These are phyloP conservation scores for Fusarium illudens DNA, from an alignment of 2,329 filamentous ascomycete genomes.

Conservation along the genomic window DNA sequence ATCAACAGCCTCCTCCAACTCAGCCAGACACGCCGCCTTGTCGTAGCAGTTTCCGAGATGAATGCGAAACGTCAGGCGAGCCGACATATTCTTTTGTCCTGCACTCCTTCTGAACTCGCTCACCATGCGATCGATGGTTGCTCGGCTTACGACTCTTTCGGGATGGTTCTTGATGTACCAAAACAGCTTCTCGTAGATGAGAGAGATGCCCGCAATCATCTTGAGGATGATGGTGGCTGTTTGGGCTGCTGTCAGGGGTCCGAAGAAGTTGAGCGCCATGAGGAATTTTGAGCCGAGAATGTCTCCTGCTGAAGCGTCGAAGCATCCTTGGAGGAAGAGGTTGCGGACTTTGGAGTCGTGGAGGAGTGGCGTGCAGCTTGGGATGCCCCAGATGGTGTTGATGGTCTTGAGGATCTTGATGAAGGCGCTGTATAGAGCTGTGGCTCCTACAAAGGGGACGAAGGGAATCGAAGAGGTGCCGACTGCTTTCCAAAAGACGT, in stretches of 20 bases:
- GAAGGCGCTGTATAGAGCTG: not conserved
- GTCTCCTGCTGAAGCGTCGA: not conserved
- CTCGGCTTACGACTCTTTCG: not conserved
- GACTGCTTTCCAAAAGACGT: not conserved
- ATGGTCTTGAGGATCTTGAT: not conserved
- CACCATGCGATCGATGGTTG: not conserved
- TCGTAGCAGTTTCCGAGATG: not conserved
- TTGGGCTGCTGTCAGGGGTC: not conserved
- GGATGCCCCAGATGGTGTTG: not conserved
- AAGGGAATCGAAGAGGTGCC: not conserved
- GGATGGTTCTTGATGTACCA: not conserved
- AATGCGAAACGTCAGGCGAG: not conserved
- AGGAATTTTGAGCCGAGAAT: not conserved
- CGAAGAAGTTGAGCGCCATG: not conserved
- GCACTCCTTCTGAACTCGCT: not conserved
- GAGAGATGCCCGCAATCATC: not conserved
- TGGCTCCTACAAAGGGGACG: not conserved
- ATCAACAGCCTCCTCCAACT: not conserved
- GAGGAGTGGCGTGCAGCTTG: not conserved
- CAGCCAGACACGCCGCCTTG: not conserved
- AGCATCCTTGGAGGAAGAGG: not conserved
- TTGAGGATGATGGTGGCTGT: not conserved
- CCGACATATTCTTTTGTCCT: not conserved
- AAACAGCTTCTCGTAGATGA: not conserved
- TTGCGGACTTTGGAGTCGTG: not conserved